These are phyloP conservation scores for Trichoderma sp. DNA, from an alignment of 2,329 filamentous ascomycete genomes.

Conservation along the genomic window DNA sequence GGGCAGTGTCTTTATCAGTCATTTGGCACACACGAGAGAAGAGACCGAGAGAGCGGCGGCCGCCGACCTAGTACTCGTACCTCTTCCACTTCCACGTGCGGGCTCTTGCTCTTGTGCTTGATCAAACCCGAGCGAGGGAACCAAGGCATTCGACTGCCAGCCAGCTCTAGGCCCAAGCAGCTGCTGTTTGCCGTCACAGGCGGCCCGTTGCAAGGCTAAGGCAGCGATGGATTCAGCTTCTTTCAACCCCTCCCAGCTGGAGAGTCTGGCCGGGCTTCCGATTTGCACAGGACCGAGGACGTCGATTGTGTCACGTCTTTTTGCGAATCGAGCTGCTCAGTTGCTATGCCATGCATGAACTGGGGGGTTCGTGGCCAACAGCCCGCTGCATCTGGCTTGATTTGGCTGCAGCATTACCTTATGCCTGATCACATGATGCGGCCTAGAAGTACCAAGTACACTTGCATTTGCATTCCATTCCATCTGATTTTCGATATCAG, in stretches of 20 bases:
- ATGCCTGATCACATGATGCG: constrained; percentile 28
- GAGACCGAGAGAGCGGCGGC: neutral
- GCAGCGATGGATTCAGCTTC: neutral
- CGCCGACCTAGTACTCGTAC: neutral
- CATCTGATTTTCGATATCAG: neutral
- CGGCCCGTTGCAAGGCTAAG: neutral
- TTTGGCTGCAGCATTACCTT: constrained; percentile 15
- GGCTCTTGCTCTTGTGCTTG: neutral
- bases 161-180: neutral
- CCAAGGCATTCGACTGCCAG: neutral
- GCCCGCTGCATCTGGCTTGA: constrained; percentile 24
- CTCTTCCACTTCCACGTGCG: neutral
- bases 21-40: neutral
- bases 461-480: neutral
- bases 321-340: neutral
- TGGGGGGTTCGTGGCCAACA: constrained; percentile 14
- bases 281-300: neutral
- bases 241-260: constrained; percentile 20
- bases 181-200: constrained; percentile 5
- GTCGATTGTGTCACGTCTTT: constrained; percentile 19
- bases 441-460: neutral
- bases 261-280: neutral
- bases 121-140: neutral
- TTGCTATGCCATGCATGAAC: constrained; percentile 7
- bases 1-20: constrained; percentile 1